Conservation (phyloP, 345 rosid genomes). For the Litchi chinensis region DNA sequence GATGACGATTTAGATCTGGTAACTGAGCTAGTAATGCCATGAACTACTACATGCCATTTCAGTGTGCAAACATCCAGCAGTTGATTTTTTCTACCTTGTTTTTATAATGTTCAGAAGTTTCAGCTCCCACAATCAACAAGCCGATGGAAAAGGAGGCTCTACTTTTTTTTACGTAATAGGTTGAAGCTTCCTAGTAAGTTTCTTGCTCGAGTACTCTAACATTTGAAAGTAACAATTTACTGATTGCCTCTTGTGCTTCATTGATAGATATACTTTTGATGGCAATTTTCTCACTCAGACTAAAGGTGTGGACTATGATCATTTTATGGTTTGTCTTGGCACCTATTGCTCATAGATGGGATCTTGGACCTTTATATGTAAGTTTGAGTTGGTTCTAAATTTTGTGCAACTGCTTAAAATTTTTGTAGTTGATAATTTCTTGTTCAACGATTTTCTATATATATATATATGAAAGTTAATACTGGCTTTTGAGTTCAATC, state of each 20-base stretch:
- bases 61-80: not conserved
- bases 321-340: conserved; percentile 79
- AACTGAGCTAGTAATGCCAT: conserved; percentile 12
- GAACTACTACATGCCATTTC: conserved; percentile 9
- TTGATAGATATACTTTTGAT: conserved; percentile 71
- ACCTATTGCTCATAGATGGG: conserved; percentile 80
- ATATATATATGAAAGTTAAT: not conserved
- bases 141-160: conserved; percentile 72
- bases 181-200: conserved; percentile 75
- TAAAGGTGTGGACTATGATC: conserved; percentile 61
- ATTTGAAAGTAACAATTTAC: conserved; percentile 15
- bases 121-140: conserved; percentile 72
- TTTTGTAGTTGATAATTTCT: not conserved
- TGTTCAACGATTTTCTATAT: not conserved
- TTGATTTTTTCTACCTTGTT: not conserved
- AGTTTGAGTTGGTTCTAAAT: conserved; percentile 40
- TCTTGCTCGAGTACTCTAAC: conserved; percentile 17
- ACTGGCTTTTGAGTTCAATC: not conserved
- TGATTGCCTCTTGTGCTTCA: conserved; percentile 31
- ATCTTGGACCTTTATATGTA: conserved; percentile 82
- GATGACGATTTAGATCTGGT: conserved; percentile 74
- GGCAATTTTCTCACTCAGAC: conserved; percentile 70
- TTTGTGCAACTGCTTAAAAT: not conserved
- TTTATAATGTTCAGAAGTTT: conserved; percentile 56
- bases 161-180: conserved; percentile 58